Evolutionary conservation across 371 early-diverging fungal species (phyloP), one percentile per base, ranked within the genome.

Genomic region (Rhizopus arrhizus): DNA sequence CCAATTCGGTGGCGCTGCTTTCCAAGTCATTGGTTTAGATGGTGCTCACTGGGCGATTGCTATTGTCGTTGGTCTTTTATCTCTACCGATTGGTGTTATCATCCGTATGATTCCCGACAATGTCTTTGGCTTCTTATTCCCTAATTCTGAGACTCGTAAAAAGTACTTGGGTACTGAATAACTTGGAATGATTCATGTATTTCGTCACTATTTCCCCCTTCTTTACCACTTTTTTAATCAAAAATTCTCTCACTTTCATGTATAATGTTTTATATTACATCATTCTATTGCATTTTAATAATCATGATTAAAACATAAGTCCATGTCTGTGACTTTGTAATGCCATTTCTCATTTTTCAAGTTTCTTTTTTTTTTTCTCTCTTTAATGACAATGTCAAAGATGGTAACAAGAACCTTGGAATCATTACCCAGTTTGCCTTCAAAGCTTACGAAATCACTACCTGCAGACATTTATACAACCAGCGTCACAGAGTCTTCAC

Each of bases 31-130:
- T 3, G 64, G 72, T 0, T 53, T 91, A 13, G 72, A 51, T 53
- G 82, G 65, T 2, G 33, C 45, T 16, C 83, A 89, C 29, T 93
- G 91, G 93, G 73, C 53, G 6, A 73, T 89, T 49, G 87, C 85
- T 53, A 53, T 93, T 36, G 48, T 78, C 3, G 62, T 89, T 47
- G 91, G 90, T 38, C 48, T 81, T 34, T 53, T 88, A 3, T 84
- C 87, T 1, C 41, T 93, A 5, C 89, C 90, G 11, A 64, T 87
- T 53, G 93, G 90, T 64, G 77, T 82, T 2, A 51, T 90, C 29
- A 70, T 91, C 59, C 86, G 91, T 32, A 71, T 88, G 16, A 69
- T 85, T 9, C 87, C 89, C 7, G 83, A 80, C 45, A 53, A 62
- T 38, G 45, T 75, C 38, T 78, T 82, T 51, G 58, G 58, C 3